Conservation (phyloP, 1,139 yeast species). For the Candida sojae region DNA sequence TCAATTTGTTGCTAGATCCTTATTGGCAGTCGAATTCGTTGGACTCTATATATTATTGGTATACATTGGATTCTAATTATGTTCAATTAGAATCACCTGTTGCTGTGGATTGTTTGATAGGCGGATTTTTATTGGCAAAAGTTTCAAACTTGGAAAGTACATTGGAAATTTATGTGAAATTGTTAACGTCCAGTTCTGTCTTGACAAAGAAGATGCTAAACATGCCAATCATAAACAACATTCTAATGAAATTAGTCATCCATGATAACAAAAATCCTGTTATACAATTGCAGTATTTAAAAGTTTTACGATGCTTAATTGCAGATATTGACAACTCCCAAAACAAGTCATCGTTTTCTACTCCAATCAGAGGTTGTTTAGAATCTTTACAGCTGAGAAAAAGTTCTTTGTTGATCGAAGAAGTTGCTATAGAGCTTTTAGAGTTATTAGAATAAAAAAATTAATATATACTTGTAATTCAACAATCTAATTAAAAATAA, state of each 20-base stretch:
- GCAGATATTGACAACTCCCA: constrained; percentile 7
- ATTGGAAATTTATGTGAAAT: constrained; percentile 39
- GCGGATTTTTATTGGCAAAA: constrained; percentile 41
- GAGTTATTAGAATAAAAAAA: constrained; percentile 9
- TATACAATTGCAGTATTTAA: constrained; percentile 35
- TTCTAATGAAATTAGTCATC: constrained; percentile 27
- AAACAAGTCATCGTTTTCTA: constrained; percentile 2
- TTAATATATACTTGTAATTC: background rate
- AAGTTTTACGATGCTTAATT: constrained; percentile 30
- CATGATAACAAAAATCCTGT: constrained; percentile 36
- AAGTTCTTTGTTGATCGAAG: constrained; percentile 39
- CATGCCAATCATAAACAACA: constrained; percentile 28
- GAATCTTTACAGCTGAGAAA: constrained; percentile 22
- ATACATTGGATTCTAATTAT: constrained; percentile 26
- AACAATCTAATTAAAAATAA: background rate
- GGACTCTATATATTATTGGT: constrained; percentile 54
- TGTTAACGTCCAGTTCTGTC: constrained; percentile 23
- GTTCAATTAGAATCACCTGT: constrained; percentile 26
- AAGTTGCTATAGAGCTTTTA: constrained; percentile 32
- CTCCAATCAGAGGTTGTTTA: constrained; percentile 14
- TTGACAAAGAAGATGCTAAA: constrained; percentile 28
- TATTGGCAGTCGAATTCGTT: constrained; percentile 73
- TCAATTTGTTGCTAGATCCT: constrained; percentile 54
- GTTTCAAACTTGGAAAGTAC: constrained; percentile 45
- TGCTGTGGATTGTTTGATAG: constrained; percentile 34